Conservation (phyloP, 2,329 filamentous ascomycete species). For the Botrytis galanthina region DNA sequence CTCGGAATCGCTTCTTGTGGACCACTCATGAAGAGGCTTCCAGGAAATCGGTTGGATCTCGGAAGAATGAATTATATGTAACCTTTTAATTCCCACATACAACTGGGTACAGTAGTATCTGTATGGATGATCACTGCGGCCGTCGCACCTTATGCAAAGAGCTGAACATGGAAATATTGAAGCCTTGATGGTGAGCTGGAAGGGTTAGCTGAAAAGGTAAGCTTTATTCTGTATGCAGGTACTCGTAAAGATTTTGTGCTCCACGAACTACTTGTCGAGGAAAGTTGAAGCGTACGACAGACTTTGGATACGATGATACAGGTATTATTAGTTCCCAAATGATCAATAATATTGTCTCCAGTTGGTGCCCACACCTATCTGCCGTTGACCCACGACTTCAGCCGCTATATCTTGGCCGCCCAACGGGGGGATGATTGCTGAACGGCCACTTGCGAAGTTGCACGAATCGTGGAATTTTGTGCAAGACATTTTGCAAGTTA, state of each 20-base stretch:
- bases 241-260: slow-evolving; percentile 8
- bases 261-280: not conserved
- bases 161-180: slow-evolving; percentile 1
- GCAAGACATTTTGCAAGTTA: slow-evolving; percentile 13
- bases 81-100: not conserved
- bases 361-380: slow-evolving; percentile 2
- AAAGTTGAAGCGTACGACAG: not conserved
- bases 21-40: not conserved
- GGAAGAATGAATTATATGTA: not conserved
- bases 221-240: slow-evolving; percentile 13
- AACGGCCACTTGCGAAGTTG: slow-evolving; percentile 12
- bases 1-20: slow-evolving; percentile 14
- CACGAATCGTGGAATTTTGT: slow-evolving; percentile 15
- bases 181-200: not conserved
- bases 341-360: not conserved
- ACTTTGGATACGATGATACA: not conserved
- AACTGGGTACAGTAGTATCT: not conserved
- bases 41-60: slow-evolving; percentile 15
- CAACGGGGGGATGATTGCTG: not conserved
- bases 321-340: not conserved
- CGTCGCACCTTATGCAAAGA: not conserved
- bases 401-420: slow-evolving; percentile 10
- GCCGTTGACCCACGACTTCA: slow-evolving; percentile 14
- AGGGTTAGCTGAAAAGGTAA: not conserved
- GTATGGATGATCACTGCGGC: not conserved